phyloP scores from a whole-genome alignment of 2,329 filamentous ascomycete genomes.

The Lachnellula suecica region DNA sequence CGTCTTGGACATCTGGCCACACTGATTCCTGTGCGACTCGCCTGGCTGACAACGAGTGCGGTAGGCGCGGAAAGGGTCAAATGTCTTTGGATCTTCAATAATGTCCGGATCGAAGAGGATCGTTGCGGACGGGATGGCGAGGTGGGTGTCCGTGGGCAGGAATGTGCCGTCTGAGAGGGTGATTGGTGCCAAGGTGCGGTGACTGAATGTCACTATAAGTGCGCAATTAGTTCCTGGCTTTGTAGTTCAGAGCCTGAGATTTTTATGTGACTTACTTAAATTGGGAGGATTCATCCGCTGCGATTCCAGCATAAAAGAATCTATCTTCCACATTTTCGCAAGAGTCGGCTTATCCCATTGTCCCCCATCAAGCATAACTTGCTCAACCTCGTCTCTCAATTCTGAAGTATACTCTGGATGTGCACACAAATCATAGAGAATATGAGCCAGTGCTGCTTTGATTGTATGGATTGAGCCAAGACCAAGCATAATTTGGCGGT shows the following conservation, averaged over 20 bases:
- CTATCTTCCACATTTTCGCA: neutral
- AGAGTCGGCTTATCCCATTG: neutral
- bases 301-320: neutral
- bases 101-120: neutral
- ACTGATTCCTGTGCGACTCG: too few species aligned
- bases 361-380: neutral
- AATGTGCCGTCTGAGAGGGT: neutral
- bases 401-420: neutral
- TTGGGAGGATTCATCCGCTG: neutral
- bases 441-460: neutral
- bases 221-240: too few species aligned
- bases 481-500: too few species aligned
- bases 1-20: too few species aligned
- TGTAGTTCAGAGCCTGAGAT: too few species aligned
- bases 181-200: neutral
- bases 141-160: neutral
- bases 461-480: neutral
- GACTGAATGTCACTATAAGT: neutral
- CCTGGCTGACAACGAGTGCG: too few species aligned
- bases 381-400: neutral
- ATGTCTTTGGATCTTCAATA: neutral
- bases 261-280: neutral
- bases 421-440: neutral
- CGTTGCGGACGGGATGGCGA: neutral
- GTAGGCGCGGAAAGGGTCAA: neutral